phyloP scores from a whole-genome alignment of 305 asterid genomes.

The Plantago coronopus region DNA sequence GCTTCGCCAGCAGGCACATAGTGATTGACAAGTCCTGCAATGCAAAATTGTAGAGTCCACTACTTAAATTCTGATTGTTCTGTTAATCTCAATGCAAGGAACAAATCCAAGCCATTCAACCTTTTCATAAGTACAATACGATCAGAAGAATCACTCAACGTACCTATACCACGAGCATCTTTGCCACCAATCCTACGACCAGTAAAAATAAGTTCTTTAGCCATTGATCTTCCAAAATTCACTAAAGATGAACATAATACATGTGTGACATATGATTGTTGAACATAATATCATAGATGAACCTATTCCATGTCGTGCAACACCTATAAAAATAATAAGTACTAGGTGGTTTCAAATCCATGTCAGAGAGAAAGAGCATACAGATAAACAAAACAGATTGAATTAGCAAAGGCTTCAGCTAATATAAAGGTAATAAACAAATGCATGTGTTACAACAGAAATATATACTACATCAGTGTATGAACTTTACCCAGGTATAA shows the following conservation, averaged over 20 bases:
- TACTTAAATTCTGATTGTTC: too few relatives aligned
- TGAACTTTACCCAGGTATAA: constrained; percentile 76
- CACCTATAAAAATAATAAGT: too few relatives aligned
- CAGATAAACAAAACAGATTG: constrained; percentile 8
- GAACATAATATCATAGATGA: too few relatives aligned
- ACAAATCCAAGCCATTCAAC: constrained; percentile 11
- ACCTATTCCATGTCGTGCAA: too few relatives aligned
- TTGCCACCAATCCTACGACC: constrained; percentile 60
- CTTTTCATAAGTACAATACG: constrained; percentile 2
- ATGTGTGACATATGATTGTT: background rate
- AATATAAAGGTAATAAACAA: background rate
- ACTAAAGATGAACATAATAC: background rate
- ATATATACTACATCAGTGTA: constrained; percentile 2
- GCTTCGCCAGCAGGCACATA: constrained; percentile 81
- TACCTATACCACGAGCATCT: constrained; percentile 72
- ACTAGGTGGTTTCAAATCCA: too few relatives aligned
- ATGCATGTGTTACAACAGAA: constrained; percentile 1
- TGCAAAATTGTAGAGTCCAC: too few relatives aligned
- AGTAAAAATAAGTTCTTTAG: constrained; percentile 86
- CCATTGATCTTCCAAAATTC: constrained; percentile 58
- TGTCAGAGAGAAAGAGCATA: background rate
- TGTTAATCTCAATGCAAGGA: too few relatives aligned
- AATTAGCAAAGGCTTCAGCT: background rate
- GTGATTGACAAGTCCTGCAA: constrained; percentile 80
- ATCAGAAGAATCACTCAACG: constrained; percentile 13